Conservation (phyloP, 495 filamentous ascomycete genomes). For the Trichoderma parareesei region DNA sequence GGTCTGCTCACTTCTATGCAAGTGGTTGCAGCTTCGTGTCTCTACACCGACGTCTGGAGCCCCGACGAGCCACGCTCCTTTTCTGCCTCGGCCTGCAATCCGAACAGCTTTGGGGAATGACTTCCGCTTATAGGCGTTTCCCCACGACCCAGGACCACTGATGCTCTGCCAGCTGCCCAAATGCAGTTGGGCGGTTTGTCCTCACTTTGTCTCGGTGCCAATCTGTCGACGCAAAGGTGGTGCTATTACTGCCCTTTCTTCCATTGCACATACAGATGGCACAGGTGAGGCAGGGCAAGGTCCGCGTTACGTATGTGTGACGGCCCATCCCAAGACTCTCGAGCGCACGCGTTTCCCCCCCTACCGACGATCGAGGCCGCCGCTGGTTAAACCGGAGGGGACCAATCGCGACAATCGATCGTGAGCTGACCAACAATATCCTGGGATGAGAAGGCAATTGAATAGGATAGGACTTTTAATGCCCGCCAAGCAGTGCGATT, state of each 20-base stretch:
- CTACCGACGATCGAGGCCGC: neutral
- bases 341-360: neutral
- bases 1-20: neutral
- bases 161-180: neutral
- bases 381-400: neutral
- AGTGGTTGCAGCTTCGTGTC: constrained; percentile 1
- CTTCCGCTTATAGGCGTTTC: neutral
- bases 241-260: too few species aligned
- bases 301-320: constrained; percentile 3
- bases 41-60: constrained; percentile 5
- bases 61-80: neutral
- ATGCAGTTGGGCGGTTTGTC: neutral
- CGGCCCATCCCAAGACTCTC: neutral
- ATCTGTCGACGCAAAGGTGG: neutral
- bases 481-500: neutral
- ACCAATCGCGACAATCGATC: neutral
- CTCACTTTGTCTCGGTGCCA: neutral
- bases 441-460: neutral
- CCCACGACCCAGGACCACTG: neutral
- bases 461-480: neutral
- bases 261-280: neutral
- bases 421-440: constrained; percentile 4
- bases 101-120: neutral
- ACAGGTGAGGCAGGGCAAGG: neutral
- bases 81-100: neutral